Base-by-base conservation (phyloP, 352 stramenopile genomes). In the Pythium brachiatum region DNA sequence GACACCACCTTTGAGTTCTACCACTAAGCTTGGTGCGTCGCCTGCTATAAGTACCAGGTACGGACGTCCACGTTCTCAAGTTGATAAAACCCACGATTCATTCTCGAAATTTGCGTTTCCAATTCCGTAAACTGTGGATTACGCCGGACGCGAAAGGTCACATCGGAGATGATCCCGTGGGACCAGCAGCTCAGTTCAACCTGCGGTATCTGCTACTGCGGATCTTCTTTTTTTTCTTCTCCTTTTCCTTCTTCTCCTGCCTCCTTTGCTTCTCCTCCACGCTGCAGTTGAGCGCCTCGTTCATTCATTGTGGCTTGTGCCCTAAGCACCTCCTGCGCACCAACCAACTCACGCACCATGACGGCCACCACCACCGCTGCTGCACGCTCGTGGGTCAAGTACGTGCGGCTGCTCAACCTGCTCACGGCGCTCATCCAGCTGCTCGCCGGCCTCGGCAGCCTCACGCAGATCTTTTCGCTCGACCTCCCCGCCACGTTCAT, bases 1-100 rank as follows among this genome's bases (percentile, higher is more conserved):
- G 97, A 99, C 70, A 99, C 97, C 60, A 98, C 98, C 55, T 98
- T 98, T 61, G 87, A 98, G 53, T 99, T 99, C 79, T 99, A 99
- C 77, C 89, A 91, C 64, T 98, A 90, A 64, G 29, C 13, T n/a
- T n/a, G n/a, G n/a, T n/a, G 47, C 12, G 11, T 55, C 32, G 38
- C 27, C 56, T 32, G 11, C n/a, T n/a, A 21, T n/a, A 29, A 47
- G 9, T 16, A 23, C 11, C 36, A 58, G 27, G 7, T 9, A 58
- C 31, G 32, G 7, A 39, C 13, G 32, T 39, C 7, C 7, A 39
- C 32, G 13, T 13, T 7, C 32, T 7, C 32, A 7, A n/a, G n/a
- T n/a, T n/a, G n/a, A n/a, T n/a, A n/a, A 44, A 38, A 3, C 38
- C 20, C 38, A 16, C 38, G 38, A 44, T 44, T 23, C 16, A 21